These are phyloP conservation scores for Cinnamomum chago DNA, from an alignment of 164 flowering plant species.

Conservation along the genomic window DNA sequence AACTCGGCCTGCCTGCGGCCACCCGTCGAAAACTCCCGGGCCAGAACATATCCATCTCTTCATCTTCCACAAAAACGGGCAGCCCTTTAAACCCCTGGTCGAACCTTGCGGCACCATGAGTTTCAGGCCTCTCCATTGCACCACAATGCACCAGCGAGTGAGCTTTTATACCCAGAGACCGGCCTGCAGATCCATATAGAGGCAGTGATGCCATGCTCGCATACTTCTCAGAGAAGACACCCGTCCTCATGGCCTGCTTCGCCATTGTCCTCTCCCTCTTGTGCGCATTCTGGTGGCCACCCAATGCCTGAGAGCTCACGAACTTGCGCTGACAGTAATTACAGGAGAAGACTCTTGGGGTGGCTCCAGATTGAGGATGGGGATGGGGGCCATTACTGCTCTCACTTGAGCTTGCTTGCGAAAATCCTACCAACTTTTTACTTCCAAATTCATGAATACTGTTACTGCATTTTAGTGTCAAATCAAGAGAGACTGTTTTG, in stretches of 20 bases:
- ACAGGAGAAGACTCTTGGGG: constrained; percentile 73
- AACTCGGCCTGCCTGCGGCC: constrained; percentile 12
- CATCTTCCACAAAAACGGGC: constrained; percentile 52
- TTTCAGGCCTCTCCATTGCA: constrained; percentile 20
- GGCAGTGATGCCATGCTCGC: constrained; percentile 73
- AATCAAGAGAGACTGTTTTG: constrained; percentile 46
- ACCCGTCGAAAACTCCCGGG: constrained; percentile 75
- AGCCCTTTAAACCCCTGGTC: constrained; percentile 40
- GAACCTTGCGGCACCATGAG: constrained; percentile 47
- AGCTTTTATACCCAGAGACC: constrained; percentile 69
- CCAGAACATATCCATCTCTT: constrained; percentile 54
- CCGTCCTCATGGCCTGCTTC: constrained; percentile 77
- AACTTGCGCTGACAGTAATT: constrained; percentile 79
- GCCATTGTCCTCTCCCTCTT: constrained; percentile 78
- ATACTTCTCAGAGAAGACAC: constrained; percentile 54
- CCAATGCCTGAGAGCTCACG: constrained; percentile 81
- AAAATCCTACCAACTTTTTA: constrained; percentile 13
- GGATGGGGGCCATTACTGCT: constrained; percentile 26
- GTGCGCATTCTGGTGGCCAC: constrained; percentile 92
- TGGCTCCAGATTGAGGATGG: constrained; percentile 16
- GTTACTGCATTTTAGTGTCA: constrained; percentile 39
- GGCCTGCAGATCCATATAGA: constrained; percentile 57
- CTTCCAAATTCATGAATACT: constrained; percentile 19
- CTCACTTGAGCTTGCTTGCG: constrained; percentile 30
- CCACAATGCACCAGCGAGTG: constrained; percentile 54